A percentile compares a stretch with the other conserved stretches of the same genome.
phyloP scores from a whole-genome alignment of 495 filamentous ascomycete genomes.

The Extremus antarcticus region DNA sequence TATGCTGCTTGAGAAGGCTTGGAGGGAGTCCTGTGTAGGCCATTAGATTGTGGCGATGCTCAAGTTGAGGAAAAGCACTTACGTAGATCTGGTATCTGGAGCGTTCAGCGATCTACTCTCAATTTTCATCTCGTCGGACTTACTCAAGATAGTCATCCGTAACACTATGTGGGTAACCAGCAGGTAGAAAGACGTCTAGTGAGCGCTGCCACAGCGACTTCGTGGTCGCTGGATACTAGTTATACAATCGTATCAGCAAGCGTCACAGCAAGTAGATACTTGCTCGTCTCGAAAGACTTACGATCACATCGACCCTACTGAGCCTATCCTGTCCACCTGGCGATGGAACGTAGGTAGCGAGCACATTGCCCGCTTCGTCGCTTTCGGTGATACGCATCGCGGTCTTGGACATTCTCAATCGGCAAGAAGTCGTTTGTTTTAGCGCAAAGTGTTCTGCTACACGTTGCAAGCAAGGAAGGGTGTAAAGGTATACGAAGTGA shows the following conservation, averaged over 20 bases:
- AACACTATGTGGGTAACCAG: slow-evolving; percentile 85
- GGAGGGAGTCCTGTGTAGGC: slow-evolving; percentile 68
- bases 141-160: slow-evolving; percentile 78
- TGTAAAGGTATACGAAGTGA: neutral
- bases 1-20: slow-evolving; percentile 92
- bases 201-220: slow-evolving; percentile 33
- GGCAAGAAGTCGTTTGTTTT: too few relatives aligned
- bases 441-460: too few relatives aligned
- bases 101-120: neutral
- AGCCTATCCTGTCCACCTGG: slow-evolving; percentile 7
- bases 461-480: neutral
- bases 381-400: slow-evolving; percentile 29
- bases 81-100: slow-evolving; percentile 67
- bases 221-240: slow-evolving; percentile 17
- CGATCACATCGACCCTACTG: slow-evolving; percentile 29
- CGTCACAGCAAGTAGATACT: neutral
- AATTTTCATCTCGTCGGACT: slow-evolving; percentile 14
- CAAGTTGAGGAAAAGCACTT: slow-evolving; percentile 13
- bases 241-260: neutral
- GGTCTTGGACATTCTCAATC: neutral
- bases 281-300: too few relatives aligned
- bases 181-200: slow-evolving; percentile 75
- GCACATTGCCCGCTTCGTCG: slow-evolving; percentile 42
- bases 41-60: too few relatives aligned
- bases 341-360: slow-evolving; percentile 37